Conservation (phyloP, 148 eudicot species). For the Diospyros kaki region DNA sequence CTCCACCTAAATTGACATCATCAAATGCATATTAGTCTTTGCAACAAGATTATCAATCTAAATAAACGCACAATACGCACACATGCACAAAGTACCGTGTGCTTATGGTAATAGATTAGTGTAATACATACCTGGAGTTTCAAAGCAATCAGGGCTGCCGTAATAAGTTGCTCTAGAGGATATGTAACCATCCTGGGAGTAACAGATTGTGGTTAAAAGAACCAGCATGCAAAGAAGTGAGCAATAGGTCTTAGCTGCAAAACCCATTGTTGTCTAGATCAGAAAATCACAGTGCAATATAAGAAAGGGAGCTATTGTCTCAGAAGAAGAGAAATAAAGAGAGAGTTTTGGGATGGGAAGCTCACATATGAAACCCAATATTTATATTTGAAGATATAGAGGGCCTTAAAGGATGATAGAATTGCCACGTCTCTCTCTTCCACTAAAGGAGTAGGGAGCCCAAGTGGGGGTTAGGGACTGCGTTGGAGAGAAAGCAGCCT, state of each 20-base stretch:
- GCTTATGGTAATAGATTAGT: neutral
- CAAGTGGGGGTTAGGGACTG: too few species aligned
- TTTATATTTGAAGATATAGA: neutral
- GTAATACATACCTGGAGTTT: constrained; percentile 25
- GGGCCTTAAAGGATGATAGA: neutral
- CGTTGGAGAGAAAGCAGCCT: too few species aligned
- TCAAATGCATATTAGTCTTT: neutral
- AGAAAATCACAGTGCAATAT: neutral
- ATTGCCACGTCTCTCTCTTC: neutral
- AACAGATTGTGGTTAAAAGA: constrained; percentile 18
- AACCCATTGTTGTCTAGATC: constrained; percentile 11
- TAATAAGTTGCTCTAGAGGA: constrained; percentile 45
- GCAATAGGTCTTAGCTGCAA: neutral
- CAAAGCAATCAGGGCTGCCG: constrained; percentile 36
- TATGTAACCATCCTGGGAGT: constrained; percentile 18
- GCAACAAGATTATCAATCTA: neutral
- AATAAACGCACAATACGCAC: neutral
- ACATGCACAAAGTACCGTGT: neutral
- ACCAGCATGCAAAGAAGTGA: constrained; percentile 16
- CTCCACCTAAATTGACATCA: constrained; percentile 36
- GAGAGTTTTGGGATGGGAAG: neutral
- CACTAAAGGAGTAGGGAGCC: neutral
- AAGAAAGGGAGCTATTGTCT: neutral
- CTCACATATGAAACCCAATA: neutral
- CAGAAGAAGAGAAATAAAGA: too few species aligned